Conservation (phyloP, 2,329 filamentous ascomycete genomes). For the Fusarium sp. region DNA sequence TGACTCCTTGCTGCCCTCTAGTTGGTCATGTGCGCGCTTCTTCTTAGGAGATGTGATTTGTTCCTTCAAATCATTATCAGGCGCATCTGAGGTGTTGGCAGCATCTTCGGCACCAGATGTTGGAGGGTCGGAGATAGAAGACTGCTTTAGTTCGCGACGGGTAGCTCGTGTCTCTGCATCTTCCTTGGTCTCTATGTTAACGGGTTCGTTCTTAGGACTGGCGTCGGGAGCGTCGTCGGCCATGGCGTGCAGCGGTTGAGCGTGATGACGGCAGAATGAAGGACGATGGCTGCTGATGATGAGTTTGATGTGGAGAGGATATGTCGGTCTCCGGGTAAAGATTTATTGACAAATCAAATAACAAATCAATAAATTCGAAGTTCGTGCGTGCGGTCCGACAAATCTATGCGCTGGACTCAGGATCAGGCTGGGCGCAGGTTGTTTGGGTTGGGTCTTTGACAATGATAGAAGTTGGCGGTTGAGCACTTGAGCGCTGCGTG, state of each 20-base stretch:
- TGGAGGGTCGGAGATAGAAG: constrained; percentile 67
- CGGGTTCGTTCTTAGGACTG: constrained; percentile 55
- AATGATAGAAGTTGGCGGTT: constrained; percentile 38
- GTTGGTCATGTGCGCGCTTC: constrained; percentile 72
- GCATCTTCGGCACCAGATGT: constrained; percentile 47
- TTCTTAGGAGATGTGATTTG: constrained; percentile 73
- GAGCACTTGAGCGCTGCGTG: constrained; percentile 39
- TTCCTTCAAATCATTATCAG: constrained; percentile 59
- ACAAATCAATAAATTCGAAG: neutral
- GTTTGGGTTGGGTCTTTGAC: constrained; percentile 39
- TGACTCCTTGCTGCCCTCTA: constrained; percentile 63
- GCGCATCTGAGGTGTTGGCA: constrained; percentile 50
- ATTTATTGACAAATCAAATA: neutral
- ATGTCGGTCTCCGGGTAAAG: neutral
- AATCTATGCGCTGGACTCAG: constrained; percentile 22
- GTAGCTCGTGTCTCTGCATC: constrained; percentile 74
- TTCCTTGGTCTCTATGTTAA: constrained; percentile 59
- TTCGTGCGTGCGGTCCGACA: constrained; percentile 2
- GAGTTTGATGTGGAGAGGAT: neutral
- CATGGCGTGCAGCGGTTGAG: constrained; percentile 53
- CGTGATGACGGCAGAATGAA: constrained; percentile 34
- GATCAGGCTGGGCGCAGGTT: constrained; percentile 38
- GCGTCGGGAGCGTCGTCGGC: constrained; percentile 59
- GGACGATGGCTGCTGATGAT: constrained; percentile 10
- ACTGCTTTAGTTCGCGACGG: constrained; percentile 74